Conservation (phyloP, 345 rosid genomes). For the Melaleuca alternifolia region DNA sequence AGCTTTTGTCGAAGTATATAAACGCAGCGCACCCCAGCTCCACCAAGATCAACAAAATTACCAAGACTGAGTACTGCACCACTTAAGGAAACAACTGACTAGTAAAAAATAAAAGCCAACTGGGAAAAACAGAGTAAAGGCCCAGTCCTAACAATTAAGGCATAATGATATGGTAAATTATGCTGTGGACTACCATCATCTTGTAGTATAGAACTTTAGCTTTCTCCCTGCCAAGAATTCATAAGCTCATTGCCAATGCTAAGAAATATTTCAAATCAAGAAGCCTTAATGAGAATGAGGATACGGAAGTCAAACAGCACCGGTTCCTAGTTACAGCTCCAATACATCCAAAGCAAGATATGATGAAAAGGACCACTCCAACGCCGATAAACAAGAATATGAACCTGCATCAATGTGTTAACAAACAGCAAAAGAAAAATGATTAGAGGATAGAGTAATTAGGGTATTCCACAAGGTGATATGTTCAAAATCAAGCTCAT, state of each 20-base stretch:
- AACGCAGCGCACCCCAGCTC: conserved; percentile 88
- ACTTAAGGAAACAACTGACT: conserved; percentile 45
- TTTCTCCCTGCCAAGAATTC: background rate
- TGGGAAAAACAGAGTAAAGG: background rate
- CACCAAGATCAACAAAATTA: conserved; percentile 71
- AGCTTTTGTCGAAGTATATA: conserved; percentile 74
- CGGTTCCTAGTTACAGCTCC: conserved; percentile 59
- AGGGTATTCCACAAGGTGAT: background rate
- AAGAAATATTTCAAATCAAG: background rate
- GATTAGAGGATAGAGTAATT: background rate
- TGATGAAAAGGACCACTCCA: conserved; percentile 66
- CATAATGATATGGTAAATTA: background rate
- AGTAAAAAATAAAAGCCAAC: background rate
- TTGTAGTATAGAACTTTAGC: background rate
- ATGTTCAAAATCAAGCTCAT: background rate
- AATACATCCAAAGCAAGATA: conserved; percentile 83
- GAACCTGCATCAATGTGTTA: conserved; percentile 49
- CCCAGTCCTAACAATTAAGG: background rate
- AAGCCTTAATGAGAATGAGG: conserved; percentile 19
- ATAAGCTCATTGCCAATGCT: background rate
- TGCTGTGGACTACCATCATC: background rate
- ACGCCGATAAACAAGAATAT: conserved; percentile 78
- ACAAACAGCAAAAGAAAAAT: conserved; percentile 4
- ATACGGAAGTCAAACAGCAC: conserved; percentile 93
- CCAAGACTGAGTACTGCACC: conserved; percentile 60